A percentile compares a stretch with the other conserved stretches of the same genome.
Evolutionary conservation across 169 alveolate genomes (phyloP).

Genomic region (Cryptosporidium ryanae): DNA sequence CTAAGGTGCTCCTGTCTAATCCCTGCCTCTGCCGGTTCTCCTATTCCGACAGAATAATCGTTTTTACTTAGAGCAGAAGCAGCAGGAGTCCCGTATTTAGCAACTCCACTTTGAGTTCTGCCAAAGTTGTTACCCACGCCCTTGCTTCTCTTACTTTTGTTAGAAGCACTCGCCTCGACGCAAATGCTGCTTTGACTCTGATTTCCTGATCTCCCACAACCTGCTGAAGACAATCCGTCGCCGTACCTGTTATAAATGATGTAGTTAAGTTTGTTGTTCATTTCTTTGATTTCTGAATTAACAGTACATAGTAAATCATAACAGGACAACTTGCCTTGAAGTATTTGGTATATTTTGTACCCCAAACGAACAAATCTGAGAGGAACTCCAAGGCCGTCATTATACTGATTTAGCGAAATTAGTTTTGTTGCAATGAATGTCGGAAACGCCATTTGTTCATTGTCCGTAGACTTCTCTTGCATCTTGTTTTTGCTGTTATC

Average conservation of each 20-base stretch:
- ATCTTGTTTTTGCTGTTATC: background rate
- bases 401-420: conserved; percentile 3
- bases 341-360: conserved; percentile 29
- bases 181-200: background rate
- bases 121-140: background rate
- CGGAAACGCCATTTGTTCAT: background rate
- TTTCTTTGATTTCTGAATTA: conserved; percentile 36
- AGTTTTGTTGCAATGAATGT: conserved; percentile 7
- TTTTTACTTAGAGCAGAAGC: too few species aligned
- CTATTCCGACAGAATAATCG: too few species aligned
- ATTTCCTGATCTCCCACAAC: too few species aligned
- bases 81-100: too few species aligned
- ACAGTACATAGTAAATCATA: conserved; percentile 29
- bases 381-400: background rate
- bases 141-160: conserved; percentile 1
- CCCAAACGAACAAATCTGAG: conserved; percentile 33
- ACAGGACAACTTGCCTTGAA: conserved; percentile 1
- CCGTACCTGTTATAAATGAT: too few species aligned
- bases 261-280: conserved; percentile 5
- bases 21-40: too few species aligned
- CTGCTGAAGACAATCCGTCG: too few species aligned
- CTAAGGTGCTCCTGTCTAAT: background rate
- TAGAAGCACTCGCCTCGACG: background rate
- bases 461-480: background rate
- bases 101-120: background rate